Conservation (phyloP, 768 basidiomycete species). For the Tephrocybe rancida region DNA sequence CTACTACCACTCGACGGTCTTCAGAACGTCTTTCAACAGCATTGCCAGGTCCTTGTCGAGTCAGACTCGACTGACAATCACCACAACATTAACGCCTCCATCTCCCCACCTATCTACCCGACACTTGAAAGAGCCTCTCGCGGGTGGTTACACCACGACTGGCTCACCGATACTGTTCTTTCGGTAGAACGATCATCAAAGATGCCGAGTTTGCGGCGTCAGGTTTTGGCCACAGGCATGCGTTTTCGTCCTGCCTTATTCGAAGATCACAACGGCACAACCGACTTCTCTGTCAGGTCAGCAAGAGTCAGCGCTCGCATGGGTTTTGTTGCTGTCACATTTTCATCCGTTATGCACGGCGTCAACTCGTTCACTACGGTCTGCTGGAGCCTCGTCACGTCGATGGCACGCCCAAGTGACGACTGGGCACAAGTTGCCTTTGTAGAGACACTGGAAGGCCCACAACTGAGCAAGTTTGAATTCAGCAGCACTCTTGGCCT, state of each 20-base stretch:
- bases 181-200: neutral
- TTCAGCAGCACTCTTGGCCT: neutral
- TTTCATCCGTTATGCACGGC: neutral
- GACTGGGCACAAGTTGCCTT: constrained; percentile 9
- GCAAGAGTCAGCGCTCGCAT: constrained; percentile 7
- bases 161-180: constrained; percentile 3
- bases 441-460: neutral
- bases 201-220: neutral
- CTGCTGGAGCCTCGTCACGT: constrained; percentile 9
- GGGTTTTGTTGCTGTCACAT: constrained; percentile 9
- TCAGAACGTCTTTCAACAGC: neutral
- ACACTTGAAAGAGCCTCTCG: neutral
- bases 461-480: neutral
- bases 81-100: neutral
- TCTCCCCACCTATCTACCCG: neutral
- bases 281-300: neutral
- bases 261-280: neutral
- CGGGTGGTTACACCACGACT: constrained; percentile 5
- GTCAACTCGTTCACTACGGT: neutral
- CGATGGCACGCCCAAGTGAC: neutral
- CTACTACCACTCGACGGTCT: neutral
- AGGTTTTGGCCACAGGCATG: constrained; percentile 2
- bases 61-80: neutral
- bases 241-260: neutral
- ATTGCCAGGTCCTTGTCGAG: neutral